Evolutionary conservation across 148 eudicot species (phyloP).

Genomic region (Fagopyrum tataricum): DNA sequence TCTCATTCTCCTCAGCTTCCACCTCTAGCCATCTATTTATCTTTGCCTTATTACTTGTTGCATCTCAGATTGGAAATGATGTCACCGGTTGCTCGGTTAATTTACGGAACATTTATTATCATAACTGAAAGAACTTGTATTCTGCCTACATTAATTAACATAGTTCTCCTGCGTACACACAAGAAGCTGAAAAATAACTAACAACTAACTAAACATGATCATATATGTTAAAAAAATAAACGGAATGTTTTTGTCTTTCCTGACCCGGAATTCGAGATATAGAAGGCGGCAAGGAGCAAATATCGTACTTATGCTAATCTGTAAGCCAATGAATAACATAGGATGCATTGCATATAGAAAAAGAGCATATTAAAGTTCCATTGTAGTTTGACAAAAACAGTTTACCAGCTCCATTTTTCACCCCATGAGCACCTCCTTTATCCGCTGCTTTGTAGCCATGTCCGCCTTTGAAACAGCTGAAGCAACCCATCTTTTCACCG

Average conservation of each 20-base stretch:
- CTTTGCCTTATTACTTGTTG: not conserved
- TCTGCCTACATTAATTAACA: not conserved
- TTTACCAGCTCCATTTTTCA: slow-evolving; percentile 10
- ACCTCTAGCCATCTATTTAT: not conserved
- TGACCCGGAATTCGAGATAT: not conserved
- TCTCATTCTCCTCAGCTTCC: not conserved
- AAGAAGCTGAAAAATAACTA: not conserved
- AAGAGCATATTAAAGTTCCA: not conserved
- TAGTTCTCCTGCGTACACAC: not conserved
- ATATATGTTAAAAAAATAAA: too few species aligned
- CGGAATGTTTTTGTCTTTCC: not conserved
- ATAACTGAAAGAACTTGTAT: not conserved
- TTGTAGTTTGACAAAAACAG: not conserved
- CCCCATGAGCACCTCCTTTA: slow-evolving; percentile 6
- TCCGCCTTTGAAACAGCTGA: slow-evolving; percentile 10
- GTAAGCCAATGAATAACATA: not conserved
- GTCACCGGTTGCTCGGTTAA: not conserved
- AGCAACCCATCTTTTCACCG: slow-evolving; percentile 8
- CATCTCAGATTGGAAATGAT: not conserved
- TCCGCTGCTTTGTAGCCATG: slow-evolving; percentile 7
- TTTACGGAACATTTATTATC: not conserved
- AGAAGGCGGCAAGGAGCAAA: not conserved
- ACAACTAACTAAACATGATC: not conserved
- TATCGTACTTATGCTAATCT: not conserved
- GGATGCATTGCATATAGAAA: not conserved